Percentiles rank a stretch among this genome's conserved stretches.
Evolutionary conservation across 768 basidiomycete genomes (phyloP).

Genomic region (Lentinus brumalis): DNA sequence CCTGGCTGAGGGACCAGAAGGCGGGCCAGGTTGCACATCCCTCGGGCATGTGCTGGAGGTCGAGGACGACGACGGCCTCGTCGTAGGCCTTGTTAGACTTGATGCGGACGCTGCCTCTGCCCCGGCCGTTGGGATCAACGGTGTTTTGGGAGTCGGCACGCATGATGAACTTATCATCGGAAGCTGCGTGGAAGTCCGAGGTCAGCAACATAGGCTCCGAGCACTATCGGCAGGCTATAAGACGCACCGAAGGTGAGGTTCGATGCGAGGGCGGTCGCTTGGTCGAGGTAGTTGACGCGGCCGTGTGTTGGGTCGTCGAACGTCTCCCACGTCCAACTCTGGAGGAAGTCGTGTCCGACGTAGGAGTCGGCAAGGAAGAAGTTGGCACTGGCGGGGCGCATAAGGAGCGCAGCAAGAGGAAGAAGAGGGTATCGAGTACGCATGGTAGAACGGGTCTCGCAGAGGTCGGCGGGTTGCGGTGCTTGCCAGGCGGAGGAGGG

Average conservation of each 20-base stretch:
- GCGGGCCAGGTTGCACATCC: constrained; percentile 68
- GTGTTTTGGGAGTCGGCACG: constrained; percentile 48
- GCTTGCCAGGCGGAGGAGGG: constrained; percentile 15
- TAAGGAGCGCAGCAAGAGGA: constrained; percentile 21
- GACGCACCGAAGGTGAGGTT: constrained; percentile 51
- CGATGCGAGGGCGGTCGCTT: constrained; percentile 39
- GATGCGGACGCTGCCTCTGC: constrained; percentile 62
- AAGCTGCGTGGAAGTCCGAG: constrained; percentile 29
- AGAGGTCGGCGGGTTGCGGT: constrained; percentile 22
- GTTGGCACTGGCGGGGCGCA: constrained; percentile 20
- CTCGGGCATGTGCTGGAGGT: constrained; percentile 60
- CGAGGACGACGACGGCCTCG: constrained; percentile 52
- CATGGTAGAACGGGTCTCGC: constrained; percentile 29
- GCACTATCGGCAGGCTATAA: neutral
- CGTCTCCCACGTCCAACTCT: constrained; percentile 51
- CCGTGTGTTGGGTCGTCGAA: constrained; percentile 65
- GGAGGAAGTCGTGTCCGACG: constrained; percentile 46
- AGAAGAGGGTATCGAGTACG: constrained; percentile 34
- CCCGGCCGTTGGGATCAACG: constrained; percentile 41
- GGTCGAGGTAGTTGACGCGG: constrained; percentile 59
- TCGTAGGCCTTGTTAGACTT: constrained; percentile 44
- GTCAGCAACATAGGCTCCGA: neutral
- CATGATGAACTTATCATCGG: constrained; percentile 54
- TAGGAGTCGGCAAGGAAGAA: constrained; percentile 26
- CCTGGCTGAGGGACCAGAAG: constrained; percentile 56